These are phyloP conservation scores for Neurospora sp. DNA, from an alignment of 495 filamentous ascomycete genomes.

Conservation along the genomic window DNA sequence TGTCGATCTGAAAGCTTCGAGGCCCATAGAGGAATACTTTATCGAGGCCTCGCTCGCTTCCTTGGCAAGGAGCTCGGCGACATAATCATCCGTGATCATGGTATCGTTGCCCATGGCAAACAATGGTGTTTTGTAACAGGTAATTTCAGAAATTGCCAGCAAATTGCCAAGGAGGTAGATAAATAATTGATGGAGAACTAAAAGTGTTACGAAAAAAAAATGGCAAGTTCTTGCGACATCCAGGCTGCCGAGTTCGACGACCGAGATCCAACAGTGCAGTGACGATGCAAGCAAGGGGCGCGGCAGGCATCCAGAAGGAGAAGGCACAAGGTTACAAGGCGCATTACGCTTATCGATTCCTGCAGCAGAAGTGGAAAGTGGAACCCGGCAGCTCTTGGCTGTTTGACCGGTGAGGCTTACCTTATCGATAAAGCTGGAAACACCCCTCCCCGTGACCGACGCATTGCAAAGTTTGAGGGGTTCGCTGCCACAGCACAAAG, in stretches of 20 bases:
- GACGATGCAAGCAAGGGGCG: background rate
- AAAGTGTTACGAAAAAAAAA: background rate
- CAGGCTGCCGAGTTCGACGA: background rate
- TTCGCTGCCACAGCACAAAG: background rate
- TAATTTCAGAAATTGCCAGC: background rate
- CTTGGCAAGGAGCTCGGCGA: slow-evolving; percentile 60
- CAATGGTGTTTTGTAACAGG: background rate
- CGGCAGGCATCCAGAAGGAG: background rate
- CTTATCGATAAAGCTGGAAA: background rate
- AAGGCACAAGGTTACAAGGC: background rate
- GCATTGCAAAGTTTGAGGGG: background rate
- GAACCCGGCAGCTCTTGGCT: background rate
- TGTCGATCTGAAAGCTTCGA: slow-evolving; percentile 54
- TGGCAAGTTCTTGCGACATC: background rate
- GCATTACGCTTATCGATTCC: background rate
- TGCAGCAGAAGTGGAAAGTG: background rate
- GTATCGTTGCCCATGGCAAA: slow-evolving; percentile 28
- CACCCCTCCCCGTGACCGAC: background rate
- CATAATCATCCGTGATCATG: slow-evolving; percentile 59
- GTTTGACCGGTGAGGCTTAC: background rate
- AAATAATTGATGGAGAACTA: background rate
- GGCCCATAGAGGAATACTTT: slow-evolving; percentile 62
- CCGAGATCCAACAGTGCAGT: background rate
- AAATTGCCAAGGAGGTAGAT: background rate
- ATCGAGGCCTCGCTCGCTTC: slow-evolving; percentile 61